Conservation (phyloP, 345 rosid species). For the Hirschfeldia incana region DNA sequence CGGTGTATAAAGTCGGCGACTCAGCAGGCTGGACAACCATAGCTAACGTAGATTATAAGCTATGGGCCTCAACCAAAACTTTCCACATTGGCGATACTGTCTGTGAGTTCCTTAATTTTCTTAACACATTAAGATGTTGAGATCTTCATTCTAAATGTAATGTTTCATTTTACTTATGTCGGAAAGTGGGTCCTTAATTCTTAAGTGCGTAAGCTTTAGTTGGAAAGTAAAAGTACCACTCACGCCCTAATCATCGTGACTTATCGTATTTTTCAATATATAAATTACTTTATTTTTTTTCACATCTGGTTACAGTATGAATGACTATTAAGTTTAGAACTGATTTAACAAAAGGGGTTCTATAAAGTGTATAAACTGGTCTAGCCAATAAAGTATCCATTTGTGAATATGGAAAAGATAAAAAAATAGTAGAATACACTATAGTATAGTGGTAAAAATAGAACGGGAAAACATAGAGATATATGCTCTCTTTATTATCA, state of each 20-base stretch:
- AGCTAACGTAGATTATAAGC: constrained; percentile 80
- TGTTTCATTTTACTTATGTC: neutral
- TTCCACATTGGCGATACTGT: constrained; percentile 74
- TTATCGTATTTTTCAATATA: neutral
- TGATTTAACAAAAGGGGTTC: neutral
- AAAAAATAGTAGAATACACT: neutral
- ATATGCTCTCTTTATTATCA: neutral
- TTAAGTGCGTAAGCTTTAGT: constrained; percentile 8
- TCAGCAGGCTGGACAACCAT: constrained; percentile 92
- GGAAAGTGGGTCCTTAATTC: constrained; percentile 14
- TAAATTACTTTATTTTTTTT: neutral
- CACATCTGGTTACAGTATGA: neutral
- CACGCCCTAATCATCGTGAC: constrained; percentile 19
- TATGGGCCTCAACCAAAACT: constrained; percentile 74
- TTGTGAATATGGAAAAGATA: neutral
- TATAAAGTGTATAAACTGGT: too few species aligned
- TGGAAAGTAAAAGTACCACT: constrained; percentile 28
- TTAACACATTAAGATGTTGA: constrained; percentile 7
- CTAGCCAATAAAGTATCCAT: neutral
- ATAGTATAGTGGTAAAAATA: neutral
- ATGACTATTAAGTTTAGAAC: neutral
- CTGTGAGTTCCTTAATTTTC: constrained; percentile 45
- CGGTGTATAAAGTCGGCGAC: constrained; percentile 79
- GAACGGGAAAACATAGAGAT: neutral
- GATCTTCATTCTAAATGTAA: neutral